Evolutionary conservation across 306 rosid species (phyloP).

Genomic region (Sicyos baderoa): DNA sequence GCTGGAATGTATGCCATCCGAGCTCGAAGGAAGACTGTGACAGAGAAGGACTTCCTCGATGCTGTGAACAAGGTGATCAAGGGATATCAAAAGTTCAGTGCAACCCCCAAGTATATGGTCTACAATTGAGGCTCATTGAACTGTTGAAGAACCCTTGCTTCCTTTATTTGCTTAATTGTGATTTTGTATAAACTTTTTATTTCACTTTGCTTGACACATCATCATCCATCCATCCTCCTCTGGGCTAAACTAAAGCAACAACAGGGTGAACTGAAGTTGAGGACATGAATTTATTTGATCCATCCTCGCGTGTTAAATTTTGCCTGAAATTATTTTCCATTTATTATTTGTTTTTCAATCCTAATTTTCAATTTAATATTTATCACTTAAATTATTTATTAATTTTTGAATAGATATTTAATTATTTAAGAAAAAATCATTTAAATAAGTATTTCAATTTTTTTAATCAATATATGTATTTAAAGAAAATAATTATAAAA

Average conservation of each 20-base stretch:
- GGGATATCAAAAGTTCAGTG: constrained; percentile 98
- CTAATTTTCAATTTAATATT: no score
- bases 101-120: constrained; percentile 98
- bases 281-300: no score
- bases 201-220: background rate
- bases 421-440: no score
- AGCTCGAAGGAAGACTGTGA: constrained; percentile 92
- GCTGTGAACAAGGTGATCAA: constrained; percentile 97
- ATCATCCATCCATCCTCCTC: background rate
- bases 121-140: constrained; percentile 56
- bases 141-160: background rate
- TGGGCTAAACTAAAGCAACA: background rate
- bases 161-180: constrained; percentile 13
- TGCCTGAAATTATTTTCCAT: no score
- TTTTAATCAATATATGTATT: no score
- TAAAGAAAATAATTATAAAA: no score
- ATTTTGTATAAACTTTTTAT: background rate
- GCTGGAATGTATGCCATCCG: constrained; percentile 99
- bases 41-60: constrained; percentile 96
- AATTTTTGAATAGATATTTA: no score
- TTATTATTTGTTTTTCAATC: no score
- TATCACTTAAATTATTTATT: no score
- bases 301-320: no score
- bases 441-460: no score
- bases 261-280: no score